Evolutionary conservation across 2,329 filamentous ascomycete species (phyloP).

Genomic region (Alternaria incomplexa): DNA sequence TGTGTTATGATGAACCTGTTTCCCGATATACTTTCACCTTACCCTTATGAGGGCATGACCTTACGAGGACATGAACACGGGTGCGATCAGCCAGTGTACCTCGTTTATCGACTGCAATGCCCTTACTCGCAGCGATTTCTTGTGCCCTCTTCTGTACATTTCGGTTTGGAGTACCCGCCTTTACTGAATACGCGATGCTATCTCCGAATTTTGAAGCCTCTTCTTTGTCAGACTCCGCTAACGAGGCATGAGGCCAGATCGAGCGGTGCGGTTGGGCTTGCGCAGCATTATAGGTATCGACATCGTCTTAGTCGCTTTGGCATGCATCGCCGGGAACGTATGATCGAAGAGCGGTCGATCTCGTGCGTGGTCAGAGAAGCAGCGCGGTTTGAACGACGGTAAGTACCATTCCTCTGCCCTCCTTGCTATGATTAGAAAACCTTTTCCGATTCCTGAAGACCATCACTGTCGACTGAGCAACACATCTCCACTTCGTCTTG

Average conservation of each 20-base stretch:
- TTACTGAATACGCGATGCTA: not conserved
- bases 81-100: not conserved
- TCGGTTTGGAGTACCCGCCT: not conserved
- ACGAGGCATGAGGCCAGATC: not conserved
- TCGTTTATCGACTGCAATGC: not conserved
- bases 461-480: no score
- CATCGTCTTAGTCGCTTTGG: not conserved
- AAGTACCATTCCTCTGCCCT: not conserved
- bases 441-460: not conserved
- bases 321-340: not conserved
- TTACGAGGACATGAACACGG: not conserved
- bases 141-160: not conserved
- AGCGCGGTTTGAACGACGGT: not conserved
- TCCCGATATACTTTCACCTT: not conserved
- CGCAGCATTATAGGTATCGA: not conserved
- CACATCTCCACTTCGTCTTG: not conserved
- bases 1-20: not conserved
- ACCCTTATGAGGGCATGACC: not conserved
- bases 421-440: not conserved
- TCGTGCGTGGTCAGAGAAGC: not conserved
- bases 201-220: not conserved
- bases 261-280: not conserved
- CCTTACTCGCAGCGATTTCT: not conserved
- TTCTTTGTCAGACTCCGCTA: not conserved
- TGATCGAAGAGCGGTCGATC: not conserved